These are phyloP conservation scores for Neurospora sp. DNA, from an alignment of 495 filamentous ascomycete genomes.

Conservation along the genomic window DNA sequence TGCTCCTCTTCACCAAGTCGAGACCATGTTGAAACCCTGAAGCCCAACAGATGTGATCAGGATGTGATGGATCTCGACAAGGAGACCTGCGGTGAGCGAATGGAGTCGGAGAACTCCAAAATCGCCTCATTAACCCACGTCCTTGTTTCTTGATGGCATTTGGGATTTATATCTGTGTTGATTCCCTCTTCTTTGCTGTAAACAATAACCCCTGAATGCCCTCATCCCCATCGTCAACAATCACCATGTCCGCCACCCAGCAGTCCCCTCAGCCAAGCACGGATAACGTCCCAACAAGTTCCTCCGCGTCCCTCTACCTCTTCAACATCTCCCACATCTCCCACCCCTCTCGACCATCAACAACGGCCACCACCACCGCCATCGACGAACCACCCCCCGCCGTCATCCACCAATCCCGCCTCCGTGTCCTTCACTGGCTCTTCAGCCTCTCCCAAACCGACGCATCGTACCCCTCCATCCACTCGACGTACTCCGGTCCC, in stretches of 20 bases:
- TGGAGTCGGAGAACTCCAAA: neutral
- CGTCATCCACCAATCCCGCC: neutral
- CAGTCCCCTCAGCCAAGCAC: neutral
- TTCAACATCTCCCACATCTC: neutral
- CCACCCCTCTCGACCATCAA: neutral
- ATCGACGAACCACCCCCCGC: neutral
- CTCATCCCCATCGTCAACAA: neutral
- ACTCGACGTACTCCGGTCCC: slow-evolving; percentile 43
- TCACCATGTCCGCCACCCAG: neutral
- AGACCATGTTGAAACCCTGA: neutral
- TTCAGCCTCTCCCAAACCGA: slow-evolving; percentile 29
- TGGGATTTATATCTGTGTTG: neutral
- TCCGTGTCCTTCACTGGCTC: neutral
- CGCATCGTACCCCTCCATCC: slow-evolving; percentile 51
- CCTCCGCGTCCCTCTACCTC: neutral
- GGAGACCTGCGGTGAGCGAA: neutral
- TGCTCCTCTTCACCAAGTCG: neutral
- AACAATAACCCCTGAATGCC: neutral
- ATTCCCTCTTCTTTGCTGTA: neutral
- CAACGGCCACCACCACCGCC: neutral
- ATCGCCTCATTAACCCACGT: neutral
- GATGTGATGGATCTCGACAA: neutral
- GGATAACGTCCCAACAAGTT: neutral
- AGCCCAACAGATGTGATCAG: neutral
- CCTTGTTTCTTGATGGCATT: neutral